phyloP scores from a whole-genome alignment of 2,329 filamentous ascomycete species.

The Paraphaeosphaeria sporulosa region DNA sequence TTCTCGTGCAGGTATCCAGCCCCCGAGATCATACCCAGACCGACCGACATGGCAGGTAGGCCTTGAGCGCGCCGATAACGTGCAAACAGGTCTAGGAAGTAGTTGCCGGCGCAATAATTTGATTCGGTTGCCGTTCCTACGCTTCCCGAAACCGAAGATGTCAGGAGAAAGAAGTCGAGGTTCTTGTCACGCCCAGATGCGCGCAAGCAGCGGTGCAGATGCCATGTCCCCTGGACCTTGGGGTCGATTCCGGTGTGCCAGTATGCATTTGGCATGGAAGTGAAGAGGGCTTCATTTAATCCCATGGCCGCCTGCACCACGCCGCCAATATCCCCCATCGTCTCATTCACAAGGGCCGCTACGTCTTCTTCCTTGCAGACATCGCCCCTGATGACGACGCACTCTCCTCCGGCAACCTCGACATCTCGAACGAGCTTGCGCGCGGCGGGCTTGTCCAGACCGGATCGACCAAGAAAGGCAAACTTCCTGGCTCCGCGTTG shows the following conservation, averaged over 20 bases:
- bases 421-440: slow-evolving; percentile 6
- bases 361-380: slow-evolving; percentile 12
- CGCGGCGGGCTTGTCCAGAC: not conserved
- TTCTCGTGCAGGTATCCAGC: slow-evolving; percentile 29
- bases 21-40: slow-evolving; percentile 26
- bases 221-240: slow-evolving; percentile 22
- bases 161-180: slow-evolving; percentile 33
- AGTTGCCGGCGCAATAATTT: slow-evolving; percentile 36
- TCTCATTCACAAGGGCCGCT: not conserved
- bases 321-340: slow-evolving; percentile 5
- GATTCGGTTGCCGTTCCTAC: slow-evolving; percentile 19
- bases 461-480: slow-evolving; percentile 15
- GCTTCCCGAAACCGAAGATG: slow-evolving; percentile 23
- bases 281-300: slow-evolving; percentile 17
- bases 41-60: slow-evolving; percentile 17
- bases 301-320: slow-evolving; percentile 19
- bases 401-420: slow-evolving; percentile 3
- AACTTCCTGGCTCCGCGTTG: slow-evolving; percentile 21
- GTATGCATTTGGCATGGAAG: slow-evolving; percentile 1
- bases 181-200: slow-evolving; percentile 2
- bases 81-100: slow-evolving; percentile 31
- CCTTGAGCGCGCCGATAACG: slow-evolving; percentile 17
- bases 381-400: slow-evolving; percentile 5
- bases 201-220: slow-evolving; percentile 24
- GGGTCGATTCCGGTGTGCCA: slow-evolving; percentile 13